Evolutionary conservation across 208 protist species (phyloP).

Genomic region (Crithidia brevicula): DNA sequence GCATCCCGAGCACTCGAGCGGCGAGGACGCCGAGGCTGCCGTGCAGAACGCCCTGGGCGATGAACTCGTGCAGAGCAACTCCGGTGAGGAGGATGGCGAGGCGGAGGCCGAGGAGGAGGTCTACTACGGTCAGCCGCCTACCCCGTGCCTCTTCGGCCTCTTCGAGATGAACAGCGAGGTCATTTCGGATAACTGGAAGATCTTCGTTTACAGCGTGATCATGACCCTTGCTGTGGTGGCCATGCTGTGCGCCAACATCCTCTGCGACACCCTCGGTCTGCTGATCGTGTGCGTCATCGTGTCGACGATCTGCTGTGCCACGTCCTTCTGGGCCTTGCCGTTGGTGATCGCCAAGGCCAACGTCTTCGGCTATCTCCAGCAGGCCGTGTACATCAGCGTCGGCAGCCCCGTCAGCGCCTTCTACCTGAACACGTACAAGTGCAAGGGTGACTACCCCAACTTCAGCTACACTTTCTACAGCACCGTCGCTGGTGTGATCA

Average conservation of each 20-base stretch:
- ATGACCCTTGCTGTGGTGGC: slow-evolving; percentile 52
- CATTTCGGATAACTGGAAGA: slow-evolving; percentile 41
- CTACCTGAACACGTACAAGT: slow-evolving; percentile 50
- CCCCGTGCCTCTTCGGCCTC: slow-evolving; percentile 34
- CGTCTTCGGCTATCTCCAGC: slow-evolving; percentile 56
- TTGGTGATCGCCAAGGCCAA: slow-evolving; percentile 64
- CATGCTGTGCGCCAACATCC: slow-evolving; percentile 49
- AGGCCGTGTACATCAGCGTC: slow-evolving; percentile 48
- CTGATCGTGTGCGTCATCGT: slow-evolving; percentile 44
- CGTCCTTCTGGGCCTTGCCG: slow-evolving; percentile 66
- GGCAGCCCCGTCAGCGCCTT: slow-evolving; percentile 45
- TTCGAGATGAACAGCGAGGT: slow-evolving; percentile 74
- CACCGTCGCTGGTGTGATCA: slow-evolving; percentile 53
- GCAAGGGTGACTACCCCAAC: slow-evolving; percentile 47
- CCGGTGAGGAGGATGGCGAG: slow-evolving; percentile 2
- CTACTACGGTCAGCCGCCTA: slow-evolving; percentile 21
- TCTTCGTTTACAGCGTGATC: slow-evolving; percentile 54
- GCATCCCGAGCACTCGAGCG: not conserved
- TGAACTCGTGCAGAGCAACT: slow-evolving; percentile 7
- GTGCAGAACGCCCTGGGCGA: slow-evolving; percentile 3
- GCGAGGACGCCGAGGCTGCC: slow-evolving; percentile 15
- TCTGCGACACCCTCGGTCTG: slow-evolving; percentile 37
- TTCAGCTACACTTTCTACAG: slow-evolving; percentile 72
- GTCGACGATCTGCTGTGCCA: slow-evolving; percentile 40
- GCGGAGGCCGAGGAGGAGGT: slow-evolving; percentile 8